phyloP scores from a whole-genome alignment of 1,284 basidiomycete species.

The Pseudozyma sp. region DNA sequence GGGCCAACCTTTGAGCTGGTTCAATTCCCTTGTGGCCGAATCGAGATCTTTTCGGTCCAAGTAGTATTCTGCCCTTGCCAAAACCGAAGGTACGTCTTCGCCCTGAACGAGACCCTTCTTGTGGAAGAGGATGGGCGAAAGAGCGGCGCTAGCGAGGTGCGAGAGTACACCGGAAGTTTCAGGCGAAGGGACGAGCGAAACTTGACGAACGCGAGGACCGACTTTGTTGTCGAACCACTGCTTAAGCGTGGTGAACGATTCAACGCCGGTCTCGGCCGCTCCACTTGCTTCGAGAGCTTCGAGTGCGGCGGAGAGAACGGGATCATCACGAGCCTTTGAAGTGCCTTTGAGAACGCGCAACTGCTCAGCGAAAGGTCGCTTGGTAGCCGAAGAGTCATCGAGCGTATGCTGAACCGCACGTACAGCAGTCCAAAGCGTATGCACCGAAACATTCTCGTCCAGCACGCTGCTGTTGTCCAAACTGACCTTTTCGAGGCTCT shows the following conservation, averaged over 20 bases:
- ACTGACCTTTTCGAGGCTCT: slow-evolving; percentile 88
- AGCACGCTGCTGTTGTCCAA: slow-evolving; percentile 89
- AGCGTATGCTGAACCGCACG: slow-evolving; percentile 59
- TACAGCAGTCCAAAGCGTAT: slow-evolving; percentile 74
- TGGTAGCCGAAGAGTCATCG: slow-evolving; percentile 74
- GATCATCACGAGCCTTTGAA: slow-evolving; percentile 73
- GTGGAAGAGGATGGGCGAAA: slow-evolving; percentile 84
- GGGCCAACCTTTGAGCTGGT: slow-evolving; percentile 83
- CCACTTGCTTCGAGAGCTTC: slow-evolving; percentile 75
- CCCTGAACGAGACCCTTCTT: slow-evolving; percentile 78
- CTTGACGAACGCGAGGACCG: slow-evolving; percentile 83
- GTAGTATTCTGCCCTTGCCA: slow-evolving; percentile 90
- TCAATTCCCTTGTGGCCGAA: slow-evolving; percentile 88
- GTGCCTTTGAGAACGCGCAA: slow-evolving; percentile 81
- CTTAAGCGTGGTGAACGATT: slow-evolving; percentile 87
- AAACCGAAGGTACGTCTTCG: slow-evolving; percentile 83
- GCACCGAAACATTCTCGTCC: slow-evolving; percentile 87
- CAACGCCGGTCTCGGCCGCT: slow-evolving; percentile 82
- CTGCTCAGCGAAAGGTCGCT: slow-evolving; percentile 88
- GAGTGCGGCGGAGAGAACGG: slow-evolving; percentile 66
- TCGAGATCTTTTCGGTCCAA: slow-evolving; percentile 93
- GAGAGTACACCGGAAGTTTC: slow-evolving; percentile 85
- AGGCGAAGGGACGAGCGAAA: slow-evolving; percentile 82
- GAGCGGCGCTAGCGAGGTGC: slow-evolving; percentile 82
- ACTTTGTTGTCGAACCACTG: slow-evolving; percentile 90